Conservation (phyloP, 192 early-diverging fungal species). For the Entomortierella lignicola region DNA sequence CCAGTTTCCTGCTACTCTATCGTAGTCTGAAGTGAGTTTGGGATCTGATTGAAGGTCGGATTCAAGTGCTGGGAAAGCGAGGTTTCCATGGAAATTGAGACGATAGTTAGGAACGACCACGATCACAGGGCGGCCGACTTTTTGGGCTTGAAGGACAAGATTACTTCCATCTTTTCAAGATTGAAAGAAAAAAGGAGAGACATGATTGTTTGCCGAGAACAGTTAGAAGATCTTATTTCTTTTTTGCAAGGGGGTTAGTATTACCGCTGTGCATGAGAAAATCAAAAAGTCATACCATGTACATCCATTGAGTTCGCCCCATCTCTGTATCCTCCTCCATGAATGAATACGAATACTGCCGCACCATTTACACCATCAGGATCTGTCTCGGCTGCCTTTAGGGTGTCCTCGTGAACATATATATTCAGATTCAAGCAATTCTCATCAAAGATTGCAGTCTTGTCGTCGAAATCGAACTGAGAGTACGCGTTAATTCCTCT, state of each 20-base stretch:
- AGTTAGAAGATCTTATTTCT: no score
- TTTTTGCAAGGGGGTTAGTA: background rate
- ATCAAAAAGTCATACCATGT: slow-evolving; percentile 18
- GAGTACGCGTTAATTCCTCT: slow-evolving; percentile 7
- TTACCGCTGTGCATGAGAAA: background rate
- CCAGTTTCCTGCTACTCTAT: slow-evolving; percentile 34
- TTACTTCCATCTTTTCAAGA: slow-evolving; percentile 25
- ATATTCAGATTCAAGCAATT: slow-evolving; percentile 43
- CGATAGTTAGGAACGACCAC: slow-evolving; percentile 65
- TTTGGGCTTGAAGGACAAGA: slow-evolving; percentile 22
- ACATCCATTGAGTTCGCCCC: slow-evolving; percentile 28
- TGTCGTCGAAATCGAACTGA: slow-evolving; percentile 10
- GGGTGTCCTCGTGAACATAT: slow-evolving; percentile 23
- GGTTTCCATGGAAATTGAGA: slow-evolving; percentile 58
- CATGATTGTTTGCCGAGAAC: background rate
- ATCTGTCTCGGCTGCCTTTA: background rate
- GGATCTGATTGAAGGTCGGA: slow-evolving; percentile 23
- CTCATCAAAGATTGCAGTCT: slow-evolving; percentile 9
- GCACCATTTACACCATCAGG: background rate
- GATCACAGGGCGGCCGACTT: slow-evolving; percentile 48
- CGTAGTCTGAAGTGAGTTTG: slow-evolving; percentile 1
- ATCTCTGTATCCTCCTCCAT: slow-evolving; percentile 35
- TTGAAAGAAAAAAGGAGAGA: background rate
- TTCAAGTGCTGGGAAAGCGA: slow-evolving; percentile 39
- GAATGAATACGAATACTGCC: slow-evolving; percentile 23